A percentile compares a stretch with the other conserved stretches of the same genome.
Evolutionary conservation across 345 rosid genomes (phyloP).

Genomic region (Hibiscus tridactylites): DNA sequence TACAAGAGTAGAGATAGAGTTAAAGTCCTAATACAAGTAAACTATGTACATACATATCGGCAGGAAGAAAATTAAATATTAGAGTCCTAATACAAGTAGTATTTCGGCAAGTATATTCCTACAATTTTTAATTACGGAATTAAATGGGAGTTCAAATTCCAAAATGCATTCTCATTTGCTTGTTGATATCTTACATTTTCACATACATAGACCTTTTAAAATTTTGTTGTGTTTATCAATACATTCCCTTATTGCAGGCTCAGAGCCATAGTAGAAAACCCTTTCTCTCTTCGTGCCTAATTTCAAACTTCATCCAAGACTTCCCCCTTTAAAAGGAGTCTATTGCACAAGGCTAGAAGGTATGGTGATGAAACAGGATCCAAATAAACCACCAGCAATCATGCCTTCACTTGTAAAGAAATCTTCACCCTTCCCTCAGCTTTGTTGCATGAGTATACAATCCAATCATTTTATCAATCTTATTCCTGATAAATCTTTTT

Average conservation of each 20-base stretch:
- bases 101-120: too few species aligned
- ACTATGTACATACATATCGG: too few species aligned
- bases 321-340: not conserved
- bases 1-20: too few species aligned
- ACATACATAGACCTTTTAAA: not conserved
- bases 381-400: not conserved
- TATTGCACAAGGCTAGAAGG: not conserved
- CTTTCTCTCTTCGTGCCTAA: not conserved
- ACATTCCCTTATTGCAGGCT: not conserved
- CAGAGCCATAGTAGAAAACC: not conserved
- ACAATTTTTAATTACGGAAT: not conserved
- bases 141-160: not conserved
- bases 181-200: not conserved
- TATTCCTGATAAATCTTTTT: not conserved
- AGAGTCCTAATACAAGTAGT: too few species aligned
- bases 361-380: not conserved
- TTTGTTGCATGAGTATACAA: not conserved
- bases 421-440: not conserved
- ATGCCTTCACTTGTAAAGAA: not conserved
- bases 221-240: not conserved
- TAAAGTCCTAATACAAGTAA: too few species aligned
- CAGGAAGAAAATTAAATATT: too few species aligned
- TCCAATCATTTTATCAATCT: not conserved
- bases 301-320: not conserved
- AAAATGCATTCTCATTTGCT: not conserved